A percentile compares a stretch with the other conserved stretches of the same genome.
These are phyloP conservation scores for Carex pumila DNA, from an alignment of 176 grass and related monocot genomes.

Conservation along the genomic window DNA sequence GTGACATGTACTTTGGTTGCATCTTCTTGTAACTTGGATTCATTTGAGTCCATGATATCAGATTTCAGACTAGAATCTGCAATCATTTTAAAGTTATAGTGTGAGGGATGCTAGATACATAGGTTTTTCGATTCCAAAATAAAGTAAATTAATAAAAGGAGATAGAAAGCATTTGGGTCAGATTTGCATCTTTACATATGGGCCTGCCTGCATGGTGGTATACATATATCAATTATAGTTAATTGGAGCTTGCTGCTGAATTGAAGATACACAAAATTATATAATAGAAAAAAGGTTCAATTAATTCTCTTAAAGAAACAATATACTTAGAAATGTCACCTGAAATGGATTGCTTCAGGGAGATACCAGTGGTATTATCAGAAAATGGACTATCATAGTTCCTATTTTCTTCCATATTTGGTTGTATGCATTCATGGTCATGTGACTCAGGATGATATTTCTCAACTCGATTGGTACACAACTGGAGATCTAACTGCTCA, in stretches of 20 bases:
- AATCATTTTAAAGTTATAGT: neutral
- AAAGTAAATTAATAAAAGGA: neutral
- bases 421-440: slow-evolving; percentile 2
- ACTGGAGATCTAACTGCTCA: neutral
- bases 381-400: neutral
- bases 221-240: too few species aligned
- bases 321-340: neutral
- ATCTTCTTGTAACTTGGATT: slow-evolving; percentile 26
- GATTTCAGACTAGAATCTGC: neutral
- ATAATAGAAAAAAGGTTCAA: neutral
- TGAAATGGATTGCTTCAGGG: neutral
- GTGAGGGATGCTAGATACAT: neutral
- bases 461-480: neutral
- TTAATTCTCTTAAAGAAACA: neutral
- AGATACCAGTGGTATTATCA: neutral
- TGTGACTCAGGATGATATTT: neutral
- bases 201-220: too few species aligned
- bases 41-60: neutral
- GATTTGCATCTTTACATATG: neutral
- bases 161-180: neutral
- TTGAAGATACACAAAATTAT: neutral
- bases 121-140: neutral
- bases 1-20: slow-evolving; percentile 10
- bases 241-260: neutral
- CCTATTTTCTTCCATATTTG: neutral